Percentiles rank a stretch among this genome's conserved stretches.
Conservation (phyloP, 2,329 filamentous ascomycete species). For the Xylaria sp. region DNA sequence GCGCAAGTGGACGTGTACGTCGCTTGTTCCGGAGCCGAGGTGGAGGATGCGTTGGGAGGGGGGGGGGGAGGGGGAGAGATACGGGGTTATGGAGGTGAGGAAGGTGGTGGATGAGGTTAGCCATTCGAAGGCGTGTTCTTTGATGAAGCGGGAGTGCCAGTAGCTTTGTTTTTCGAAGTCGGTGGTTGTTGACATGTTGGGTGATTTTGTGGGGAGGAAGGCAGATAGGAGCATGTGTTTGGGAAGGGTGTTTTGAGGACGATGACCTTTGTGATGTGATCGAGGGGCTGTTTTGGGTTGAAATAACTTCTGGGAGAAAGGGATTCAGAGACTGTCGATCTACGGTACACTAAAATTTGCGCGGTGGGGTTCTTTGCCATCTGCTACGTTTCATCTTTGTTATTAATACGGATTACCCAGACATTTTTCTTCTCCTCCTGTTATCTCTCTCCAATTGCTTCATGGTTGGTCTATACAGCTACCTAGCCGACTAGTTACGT, state of each 20-base stretch:
- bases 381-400: not conserved
- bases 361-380: not conserved
- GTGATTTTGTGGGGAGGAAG: too few species aligned
- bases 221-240: not conserved
- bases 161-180: constrained; percentile 47
- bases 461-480: not conserved
- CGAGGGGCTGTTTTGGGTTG: too few species aligned
- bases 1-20: constrained; percentile 45
- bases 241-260: not conserved
- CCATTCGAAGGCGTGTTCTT: constrained; percentile 46
- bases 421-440: not conserved
- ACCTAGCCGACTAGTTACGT: not conserved
- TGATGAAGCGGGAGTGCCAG: constrained; percentile 43
- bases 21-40: constrained; percentile 46
- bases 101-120: constrained; percentile 40
- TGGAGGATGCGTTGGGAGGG: constrained; percentile 37
- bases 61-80: constrained; percentile 34
- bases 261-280: not conserved
- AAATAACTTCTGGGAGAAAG: too few species aligned
- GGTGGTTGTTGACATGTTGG: constrained; percentile 14
- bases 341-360: not conserved
- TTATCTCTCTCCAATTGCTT: not conserved
- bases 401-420: not conserved
- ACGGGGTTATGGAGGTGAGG: constrained; percentile 36
- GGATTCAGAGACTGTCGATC: too few species aligned